phyloP scores from a whole-genome alignment of 148 eudicot genomes.

The Spergularia marina region DNA sequence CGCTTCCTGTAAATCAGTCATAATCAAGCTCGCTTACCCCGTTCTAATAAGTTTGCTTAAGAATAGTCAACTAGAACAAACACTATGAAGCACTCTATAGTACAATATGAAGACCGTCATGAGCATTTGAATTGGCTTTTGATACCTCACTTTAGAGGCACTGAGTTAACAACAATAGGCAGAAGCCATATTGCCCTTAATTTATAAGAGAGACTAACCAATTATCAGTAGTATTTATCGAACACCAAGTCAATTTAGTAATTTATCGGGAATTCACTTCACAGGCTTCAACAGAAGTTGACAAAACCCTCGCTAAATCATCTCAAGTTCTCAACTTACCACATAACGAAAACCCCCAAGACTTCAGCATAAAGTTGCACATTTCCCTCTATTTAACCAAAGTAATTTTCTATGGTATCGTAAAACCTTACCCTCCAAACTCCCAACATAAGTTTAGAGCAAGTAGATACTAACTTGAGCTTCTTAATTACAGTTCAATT shows the following conservation, averaged over 20 bases:
- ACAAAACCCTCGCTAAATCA: no score
- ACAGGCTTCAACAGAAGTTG: no score
- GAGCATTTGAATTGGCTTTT: constrained; percentile 2
- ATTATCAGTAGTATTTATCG: background rate
- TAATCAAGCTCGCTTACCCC: background rate
- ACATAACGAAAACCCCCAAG: no score
- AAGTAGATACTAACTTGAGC: background rate
- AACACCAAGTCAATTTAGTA: no score
- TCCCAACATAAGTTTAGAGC: background rate
- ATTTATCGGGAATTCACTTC: no score
- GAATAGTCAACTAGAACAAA: no score
- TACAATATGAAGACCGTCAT: background rate
- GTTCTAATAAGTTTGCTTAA: constrained; percentile 10
- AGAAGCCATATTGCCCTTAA: background rate
- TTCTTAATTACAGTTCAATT: background rate
- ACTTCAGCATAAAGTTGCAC: no score
- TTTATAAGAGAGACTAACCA: background rate
- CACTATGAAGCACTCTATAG: no score
- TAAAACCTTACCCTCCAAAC: background rate
- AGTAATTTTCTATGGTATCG: background rate
- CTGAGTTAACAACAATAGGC: background rate
- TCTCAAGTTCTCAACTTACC: no score
- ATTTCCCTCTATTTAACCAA: background rate
- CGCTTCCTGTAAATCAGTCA: constrained; percentile 59
- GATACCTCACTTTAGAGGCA: background rate